These are phyloP conservation scores for Talaromyces amestolkiae DNA, from an alignment of 2,329 filamentous ascomycete genomes.

Conservation along the genomic window DNA sequence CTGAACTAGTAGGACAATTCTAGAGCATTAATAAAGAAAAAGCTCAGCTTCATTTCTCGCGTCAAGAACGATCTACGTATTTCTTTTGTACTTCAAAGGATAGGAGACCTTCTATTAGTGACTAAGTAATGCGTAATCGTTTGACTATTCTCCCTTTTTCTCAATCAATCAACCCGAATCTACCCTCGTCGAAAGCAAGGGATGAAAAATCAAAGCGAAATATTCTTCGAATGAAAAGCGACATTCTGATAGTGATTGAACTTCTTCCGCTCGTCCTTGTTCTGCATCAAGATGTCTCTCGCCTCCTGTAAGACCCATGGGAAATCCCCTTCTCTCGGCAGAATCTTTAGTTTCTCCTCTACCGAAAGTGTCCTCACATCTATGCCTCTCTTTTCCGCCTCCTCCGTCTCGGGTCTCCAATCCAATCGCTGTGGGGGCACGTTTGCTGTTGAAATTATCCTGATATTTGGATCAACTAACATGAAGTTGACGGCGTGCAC, in stretches of 20 bases:
- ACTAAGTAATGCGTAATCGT: neutral
- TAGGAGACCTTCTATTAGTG: neutral
- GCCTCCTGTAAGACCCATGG: slow-evolving; percentile 41
- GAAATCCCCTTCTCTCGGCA: slow-evolving; percentile 25
- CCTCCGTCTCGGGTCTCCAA: slow-evolving; percentile 40
- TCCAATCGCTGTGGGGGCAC: slow-evolving; percentile 52
- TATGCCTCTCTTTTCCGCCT: neutral
- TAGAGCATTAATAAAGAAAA: no score
- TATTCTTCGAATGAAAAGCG: slow-evolving; percentile 29
- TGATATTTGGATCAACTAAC: slow-evolving; percentile 57
- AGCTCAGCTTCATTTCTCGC: no score
- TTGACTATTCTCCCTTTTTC: neutral
- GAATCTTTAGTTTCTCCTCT: slow-evolving; percentile 22
- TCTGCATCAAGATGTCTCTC: slow-evolving; percentile 31
- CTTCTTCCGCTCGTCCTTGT: slow-evolving; percentile 24
- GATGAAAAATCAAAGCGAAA: slow-evolving; percentile 12
- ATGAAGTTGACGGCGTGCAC: slow-evolving; percentile 56
- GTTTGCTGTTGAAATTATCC: slow-evolving; percentile 55
- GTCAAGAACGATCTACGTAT: neutral
- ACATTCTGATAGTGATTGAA: slow-evolving; percentile 33
- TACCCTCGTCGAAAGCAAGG: neutral
- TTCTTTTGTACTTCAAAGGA: neutral
- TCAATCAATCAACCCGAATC: neutral
- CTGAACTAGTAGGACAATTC: no score
- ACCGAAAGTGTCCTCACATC: slow-evolving; percentile 24